A percentile compares a stretch with the other conserved stretches of the same genome.
phyloP scores from a whole-genome alignment of 2,329 filamentous ascomycete genomes.

The Talaromyces sp. region DNA sequence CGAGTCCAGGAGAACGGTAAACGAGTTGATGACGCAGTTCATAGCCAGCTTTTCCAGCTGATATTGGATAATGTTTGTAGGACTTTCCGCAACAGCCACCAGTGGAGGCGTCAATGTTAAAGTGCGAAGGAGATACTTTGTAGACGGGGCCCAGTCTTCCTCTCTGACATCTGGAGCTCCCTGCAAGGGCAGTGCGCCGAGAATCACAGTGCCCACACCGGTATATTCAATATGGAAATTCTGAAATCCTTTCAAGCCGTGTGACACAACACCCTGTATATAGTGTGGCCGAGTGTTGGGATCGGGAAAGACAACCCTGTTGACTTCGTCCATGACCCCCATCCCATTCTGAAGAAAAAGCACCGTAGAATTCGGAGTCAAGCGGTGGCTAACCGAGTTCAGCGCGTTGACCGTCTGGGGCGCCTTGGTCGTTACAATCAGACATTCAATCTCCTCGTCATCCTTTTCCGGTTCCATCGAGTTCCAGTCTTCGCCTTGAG shows the following conservation, averaged over 20 bases:
- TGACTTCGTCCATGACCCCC: constrained; percentile 76
- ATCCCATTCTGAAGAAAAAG: constrained; percentile 77
- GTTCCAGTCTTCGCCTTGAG: background rate
- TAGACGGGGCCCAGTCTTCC: constrained; percentile 31
- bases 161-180: constrained; percentile 20
- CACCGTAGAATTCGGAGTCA: constrained; percentile 66
- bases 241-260: constrained; percentile 49
- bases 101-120: constrained; percentile 61
- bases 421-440: constrained; percentile 77
- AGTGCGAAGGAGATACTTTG: constrained; percentile 61
- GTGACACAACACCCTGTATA: constrained; percentile 63
- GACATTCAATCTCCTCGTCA: constrained; percentile 59
- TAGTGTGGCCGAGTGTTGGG: constrained; percentile 65
- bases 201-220: constrained; percentile 55
- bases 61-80: constrained; percentile 60
- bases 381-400: constrained; percentile 59
- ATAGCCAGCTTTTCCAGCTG: constrained; percentile 78
- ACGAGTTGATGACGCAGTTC: constrained; percentile 71
- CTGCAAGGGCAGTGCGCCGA: constrained; percentile 46
- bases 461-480: constrained; percentile 19
- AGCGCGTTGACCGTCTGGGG: constrained; percentile 63
- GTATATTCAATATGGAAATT: constrained; percentile 54
- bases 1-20: constrained; percentile 74
- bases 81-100: constrained; percentile 54
- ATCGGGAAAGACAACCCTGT: constrained; percentile 65